These are phyloP conservation scores for Rhodotorula sp. DNA, from an alignment of 1,284 basidiomycete genomes.

Conservation along the genomic window DNA sequence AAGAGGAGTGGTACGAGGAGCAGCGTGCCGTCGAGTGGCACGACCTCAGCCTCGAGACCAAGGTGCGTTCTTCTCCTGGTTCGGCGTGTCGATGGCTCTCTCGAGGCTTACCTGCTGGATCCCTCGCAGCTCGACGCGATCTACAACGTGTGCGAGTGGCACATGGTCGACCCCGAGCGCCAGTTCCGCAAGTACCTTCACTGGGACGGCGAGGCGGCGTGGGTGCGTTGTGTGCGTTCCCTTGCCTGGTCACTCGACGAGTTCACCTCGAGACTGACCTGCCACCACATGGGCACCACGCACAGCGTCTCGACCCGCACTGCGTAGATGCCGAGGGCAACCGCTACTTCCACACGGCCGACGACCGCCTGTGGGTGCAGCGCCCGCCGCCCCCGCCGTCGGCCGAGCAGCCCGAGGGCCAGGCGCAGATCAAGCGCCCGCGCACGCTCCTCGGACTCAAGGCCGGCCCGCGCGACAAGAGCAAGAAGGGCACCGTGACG, in stretches of 20 bases:
- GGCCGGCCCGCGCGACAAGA: conserved; percentile 33
- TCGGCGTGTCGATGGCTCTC: background rate
- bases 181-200: conserved; percentile 54
- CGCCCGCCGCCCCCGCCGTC: conserved; percentile 50
- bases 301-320: conserved; percentile 80
- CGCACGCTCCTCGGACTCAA: conserved; percentile 15
- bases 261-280: background rate
- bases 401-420: background rate
- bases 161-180: conserved; percentile 56
- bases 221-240: conserved; percentile 47
- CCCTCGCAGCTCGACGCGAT: conserved; percentile 50
- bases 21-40: conserved; percentile 52
- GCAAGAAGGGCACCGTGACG: conserved; percentile 34
- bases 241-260: background rate
- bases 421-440: conserved; percentile 9
- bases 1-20: conserved; percentile 26
- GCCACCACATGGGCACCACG: too few relatives aligned
- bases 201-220: conserved; percentile 33
- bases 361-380: conserved; percentile 85
- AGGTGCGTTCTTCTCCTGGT: conserved; percentile 48
- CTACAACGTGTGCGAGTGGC: conserved; percentile 59
- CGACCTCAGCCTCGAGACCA: conserved; percentile 54
- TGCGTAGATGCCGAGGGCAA: conserved; percentile 79
- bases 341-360: conserved; percentile 87
- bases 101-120: background rate